Base-by-base conservation (phyloP, 1,284 basidiomycete genomes). In the Pseudozyma sp. region DNA sequence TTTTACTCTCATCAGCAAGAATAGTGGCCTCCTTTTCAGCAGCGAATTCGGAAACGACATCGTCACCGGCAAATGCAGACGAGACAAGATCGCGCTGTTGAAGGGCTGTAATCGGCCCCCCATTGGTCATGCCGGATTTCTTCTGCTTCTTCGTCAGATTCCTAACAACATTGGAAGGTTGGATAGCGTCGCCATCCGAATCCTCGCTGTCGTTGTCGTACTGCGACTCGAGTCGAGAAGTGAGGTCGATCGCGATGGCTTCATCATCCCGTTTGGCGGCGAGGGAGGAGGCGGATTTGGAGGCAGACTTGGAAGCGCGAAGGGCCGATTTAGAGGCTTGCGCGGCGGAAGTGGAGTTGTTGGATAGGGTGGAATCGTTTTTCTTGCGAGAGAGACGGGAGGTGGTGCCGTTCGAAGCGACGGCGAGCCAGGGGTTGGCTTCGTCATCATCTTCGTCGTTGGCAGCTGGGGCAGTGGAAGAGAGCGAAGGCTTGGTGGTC, bases 1-100 rank as follows among this genome's bases (percentile, higher is more conserved):
- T 90, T 12, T 70, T 65, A 0, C 95, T 93, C 1, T 94, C 94
- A 80, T 98, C 95, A 14, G 89, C 89, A 48, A 92, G 91, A 14
- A 93, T 90, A 83, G 92, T 91, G 44, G 89, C 88, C 42, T 89
- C 88, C 85, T 98, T 98, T 57, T 91, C 90, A 66, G 91, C 91
- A 55, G 89, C 91, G 83, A 99, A 99, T 58, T 93, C 91, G 84
- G 92, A 89, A 0, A 96, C 91, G 12, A 98, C 96, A 81, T 97
- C 93, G 85, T 99, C 96, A 1, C 93, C 94, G 0, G 96, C 96
- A 87, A 99, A 99, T 0, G 96, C 97, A 67, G 91, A 90, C 0
- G 94, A 92, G 9, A 99, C 95, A 5, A 99, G 88, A 73, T 97
- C 92, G 25, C 92, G 89, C 84, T 97, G 94, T 83, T 92, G 52